Percentiles rank a stretch among this genome's conserved stretches.
These are phyloP conservation scores for Cryptosporidium canis DNA, from an alignment of 169 alveolate genomes.

Conservation along the genomic window DNA sequence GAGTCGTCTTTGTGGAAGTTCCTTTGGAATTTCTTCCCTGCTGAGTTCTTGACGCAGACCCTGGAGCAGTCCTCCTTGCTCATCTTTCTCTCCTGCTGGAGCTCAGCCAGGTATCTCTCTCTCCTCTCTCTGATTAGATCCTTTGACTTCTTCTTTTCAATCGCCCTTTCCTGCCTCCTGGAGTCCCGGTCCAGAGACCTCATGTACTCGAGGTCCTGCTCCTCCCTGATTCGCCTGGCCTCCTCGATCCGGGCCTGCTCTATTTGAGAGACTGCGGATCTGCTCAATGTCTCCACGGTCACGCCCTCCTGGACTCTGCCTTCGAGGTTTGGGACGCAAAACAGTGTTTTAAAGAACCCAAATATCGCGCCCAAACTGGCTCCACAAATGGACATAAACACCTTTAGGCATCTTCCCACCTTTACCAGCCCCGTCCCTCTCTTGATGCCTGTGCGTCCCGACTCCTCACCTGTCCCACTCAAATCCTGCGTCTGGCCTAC, in stretches of 20 bases:
- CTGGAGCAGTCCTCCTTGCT: constrained; percentile 20
- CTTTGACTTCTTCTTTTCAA: constrained; percentile 1
- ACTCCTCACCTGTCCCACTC: not conserved
- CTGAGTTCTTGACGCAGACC: constrained; percentile 45
- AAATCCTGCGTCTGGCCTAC: not conserved
- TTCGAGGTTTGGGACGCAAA: constrained; percentile 4
- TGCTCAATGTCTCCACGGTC: not conserved
- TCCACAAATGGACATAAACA: constrained; percentile 29
- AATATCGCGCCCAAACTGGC: constrained; percentile 1
- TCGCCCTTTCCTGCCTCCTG: constrained; percentile 18
- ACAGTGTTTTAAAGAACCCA: constrained; percentile 30
- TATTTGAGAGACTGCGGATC: not conserved
- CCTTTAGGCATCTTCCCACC: not conserved
- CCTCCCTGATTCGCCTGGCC: constrained; percentile 33
- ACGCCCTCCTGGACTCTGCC: not conserved
- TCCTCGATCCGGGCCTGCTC: constrained; percentile 32
- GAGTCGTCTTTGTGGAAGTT: constrained; percentile 32
- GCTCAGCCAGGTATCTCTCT: not conserved
- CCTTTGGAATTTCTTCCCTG: constrained; percentile 53
- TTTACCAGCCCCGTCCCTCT: too few relatives aligned
- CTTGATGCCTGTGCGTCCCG: not conserved
- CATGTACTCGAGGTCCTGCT: constrained; percentile 55
- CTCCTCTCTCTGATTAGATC: constrained; percentile 27
- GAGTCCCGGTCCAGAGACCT: constrained; percentile 48
- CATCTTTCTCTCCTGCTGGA: not conserved